phyloP scores from a whole-genome alignment of 2,329 filamentous ascomycete species.

The Dactylellina drechsleri region DNA sequence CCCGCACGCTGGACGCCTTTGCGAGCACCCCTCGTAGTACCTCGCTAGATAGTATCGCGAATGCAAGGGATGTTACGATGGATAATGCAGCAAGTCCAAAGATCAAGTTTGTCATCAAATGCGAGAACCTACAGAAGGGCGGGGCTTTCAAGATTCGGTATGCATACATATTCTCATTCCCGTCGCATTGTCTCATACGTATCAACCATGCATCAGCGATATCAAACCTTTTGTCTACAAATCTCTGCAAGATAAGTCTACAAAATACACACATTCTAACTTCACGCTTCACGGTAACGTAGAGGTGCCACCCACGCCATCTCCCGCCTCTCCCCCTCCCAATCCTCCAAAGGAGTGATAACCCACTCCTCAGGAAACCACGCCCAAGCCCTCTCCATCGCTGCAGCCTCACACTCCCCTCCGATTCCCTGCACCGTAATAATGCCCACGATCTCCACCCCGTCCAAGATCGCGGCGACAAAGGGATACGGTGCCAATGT shows the following conservation, averaged over 20 bases:
- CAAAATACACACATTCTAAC: slow-evolving; percentile 60
- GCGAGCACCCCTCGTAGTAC: slow-evolving; percentile 76
- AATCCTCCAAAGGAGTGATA: slow-evolving; percentile 49
- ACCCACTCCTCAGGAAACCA: slow-evolving; percentile 78
- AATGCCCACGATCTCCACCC: slow-evolving; percentile 86
- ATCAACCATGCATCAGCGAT: no score
- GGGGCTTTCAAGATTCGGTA: slow-evolving; percentile 94
- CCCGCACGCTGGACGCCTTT: slow-evolving; percentile 75
- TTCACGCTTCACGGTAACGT: not conserved
- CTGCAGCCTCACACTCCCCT: slow-evolving; percentile 68
- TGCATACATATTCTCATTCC: slow-evolving; percentile 67
- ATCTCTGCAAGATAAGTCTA: slow-evolving; percentile 67
- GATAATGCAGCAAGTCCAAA: slow-evolving; percentile 70
- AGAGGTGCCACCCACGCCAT: slow-evolving; percentile 46
- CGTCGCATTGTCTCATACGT: not conserved
- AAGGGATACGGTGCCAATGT: slow-evolving; percentile 79
- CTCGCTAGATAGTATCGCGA: slow-evolving; percentile 67
- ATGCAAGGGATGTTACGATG: slow-evolving; percentile 66
- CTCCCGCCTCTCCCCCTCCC: slow-evolving; percentile 3
- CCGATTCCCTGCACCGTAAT: slow-evolving; percentile 83
- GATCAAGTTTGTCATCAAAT: slow-evolving; percentile 89
- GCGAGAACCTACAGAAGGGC: slow-evolving; percentile 89
- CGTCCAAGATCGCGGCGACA: slow-evolving; percentile 88
- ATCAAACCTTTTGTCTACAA: not conserved
- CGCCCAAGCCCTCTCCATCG: slow-evolving; percentile 88